phyloP scores from a whole-genome alignment of 768 basidiomycete species.

The Amanita muscaria region DNA sequence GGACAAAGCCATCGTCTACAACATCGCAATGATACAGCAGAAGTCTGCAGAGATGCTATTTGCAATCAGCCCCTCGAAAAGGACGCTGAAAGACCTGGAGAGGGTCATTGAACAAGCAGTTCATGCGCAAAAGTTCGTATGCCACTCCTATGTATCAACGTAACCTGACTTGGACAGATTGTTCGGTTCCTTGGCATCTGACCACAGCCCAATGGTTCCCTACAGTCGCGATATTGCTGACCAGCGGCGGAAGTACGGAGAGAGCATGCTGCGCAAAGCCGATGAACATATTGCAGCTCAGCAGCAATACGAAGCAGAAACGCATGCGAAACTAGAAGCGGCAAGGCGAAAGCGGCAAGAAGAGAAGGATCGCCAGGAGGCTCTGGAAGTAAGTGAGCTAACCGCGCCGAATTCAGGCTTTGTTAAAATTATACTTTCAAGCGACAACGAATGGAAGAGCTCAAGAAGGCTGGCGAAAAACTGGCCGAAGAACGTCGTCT shows the following conservation, averaged over 20 bases:
- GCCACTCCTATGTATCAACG: not conserved
- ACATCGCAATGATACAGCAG: slow-evolving; percentile 97
- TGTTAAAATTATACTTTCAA: slow-evolving; percentile 20
- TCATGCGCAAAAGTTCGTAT: slow-evolving; percentile 75
- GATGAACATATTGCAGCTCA: slow-evolving; percentile 75
- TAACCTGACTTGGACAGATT: slow-evolving; percentile 38
- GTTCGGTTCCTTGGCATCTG: slow-evolving; percentile 76
- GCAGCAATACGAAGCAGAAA: slow-evolving; percentile 61
- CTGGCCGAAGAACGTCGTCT: slow-evolving; percentile 71
- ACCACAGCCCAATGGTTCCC: slow-evolving; percentile 59
- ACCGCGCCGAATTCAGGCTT: not conserved
- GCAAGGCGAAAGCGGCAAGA: slow-evolving; percentile 74
- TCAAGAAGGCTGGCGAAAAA: slow-evolving; percentile 62
- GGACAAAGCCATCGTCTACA: slow-evolving; percentile 89
- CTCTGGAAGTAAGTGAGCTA: slow-evolving; percentile 46
- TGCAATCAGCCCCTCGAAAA: slow-evolving; percentile 60
- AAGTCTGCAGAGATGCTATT: slow-evolving; percentile 90
- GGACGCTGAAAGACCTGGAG: slow-evolving; percentile 73
- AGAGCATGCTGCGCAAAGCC: slow-evolving; percentile 71
- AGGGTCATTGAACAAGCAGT: slow-evolving; percentile 70
- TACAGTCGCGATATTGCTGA: slow-evolving; percentile 86
- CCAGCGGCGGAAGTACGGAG: slow-evolving; percentile 84
- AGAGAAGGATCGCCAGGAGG: slow-evolving; percentile 61
- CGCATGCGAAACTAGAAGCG: slow-evolving; percentile 61
- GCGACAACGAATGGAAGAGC: slow-evolving; percentile 54